Evolutionary conservation across 768 basidiomycete species (phyloP), one percentile per base, ranked within the genome.

Genomic region (Cystofilobasidium macerans): DNA sequence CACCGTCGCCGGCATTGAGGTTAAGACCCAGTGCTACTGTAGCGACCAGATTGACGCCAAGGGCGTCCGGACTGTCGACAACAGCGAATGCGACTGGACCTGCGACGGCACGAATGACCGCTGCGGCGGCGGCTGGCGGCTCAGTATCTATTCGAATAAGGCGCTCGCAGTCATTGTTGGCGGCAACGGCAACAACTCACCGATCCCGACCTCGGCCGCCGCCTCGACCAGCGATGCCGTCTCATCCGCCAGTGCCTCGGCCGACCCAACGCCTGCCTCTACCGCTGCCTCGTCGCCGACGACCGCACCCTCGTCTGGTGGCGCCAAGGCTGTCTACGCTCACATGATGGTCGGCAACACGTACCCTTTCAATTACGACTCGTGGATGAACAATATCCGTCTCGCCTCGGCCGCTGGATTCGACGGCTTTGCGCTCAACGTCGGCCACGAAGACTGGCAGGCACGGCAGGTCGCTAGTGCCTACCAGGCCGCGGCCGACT

Each of bases 391-490:
- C 3, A 80, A 87, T 71, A 82, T 86, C 28, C 33, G 69, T 3
- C 79, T 83, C 20, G 86, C 86, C 0, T 76, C 81, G 64, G 73
- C 78, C 7, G 80, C 78, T 64, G 84, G 84, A 20, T 81, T 87
- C 22, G 70, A 71, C 53, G 74, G 71, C 4, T 74, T 75, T 57
- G 69, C 85, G 0, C 78, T 89, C 63, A 88, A 88, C 71, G 79
- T 85, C 53, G 87, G 87, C 28, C 71, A 70, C 0, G 85, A 87
- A 70, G 69, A 73, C 47, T 88, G 85, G 85, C 81, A 87, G 70
- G 77, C 80, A 42, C 77, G 76, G 51, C 82, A 83, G 60, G 82
- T 88, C 12, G 79, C 81, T 42, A 81, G 83, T 64, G 87, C 86
- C 78, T 88, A 76, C 75, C 79, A 78, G 22, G 57, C 61, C 33